Conservation (phyloP, 106 monocot species). For the Iris macrosiphon region DNA sequence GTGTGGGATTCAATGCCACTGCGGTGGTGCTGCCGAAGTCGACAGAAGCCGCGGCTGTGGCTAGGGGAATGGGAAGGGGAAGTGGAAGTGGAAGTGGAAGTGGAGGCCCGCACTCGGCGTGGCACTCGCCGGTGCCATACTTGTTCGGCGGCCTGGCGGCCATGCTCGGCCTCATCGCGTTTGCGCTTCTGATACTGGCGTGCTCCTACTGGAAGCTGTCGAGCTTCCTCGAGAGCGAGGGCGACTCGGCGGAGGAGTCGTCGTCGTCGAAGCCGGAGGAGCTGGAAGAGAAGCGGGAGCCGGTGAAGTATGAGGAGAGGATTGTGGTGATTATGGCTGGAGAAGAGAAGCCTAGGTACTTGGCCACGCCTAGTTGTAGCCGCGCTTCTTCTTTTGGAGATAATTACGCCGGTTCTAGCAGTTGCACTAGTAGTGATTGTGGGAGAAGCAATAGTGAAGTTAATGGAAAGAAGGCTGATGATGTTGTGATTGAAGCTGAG, state of each 20-base stretch:
- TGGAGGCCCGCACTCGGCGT: constrained; percentile 16
- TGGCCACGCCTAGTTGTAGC: constrained; percentile 55
- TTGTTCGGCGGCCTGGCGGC: constrained; percentile 64
- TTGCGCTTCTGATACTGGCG: constrained; percentile 60
- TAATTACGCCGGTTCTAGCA: not conserved
- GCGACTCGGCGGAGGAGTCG: not conserved
- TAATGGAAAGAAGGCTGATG: not conserved
- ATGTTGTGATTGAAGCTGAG: too few relatives aligned
- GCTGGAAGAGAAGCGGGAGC: not conserved
- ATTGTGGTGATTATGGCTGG: constrained; percentile 68
- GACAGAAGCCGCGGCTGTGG: not conserved
- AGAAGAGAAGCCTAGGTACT: constrained; percentile 51
- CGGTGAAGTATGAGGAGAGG: constrained; percentile 23
- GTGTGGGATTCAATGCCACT: constrained; percentile 14
- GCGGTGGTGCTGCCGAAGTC: not conserved
- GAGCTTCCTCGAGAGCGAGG: constrained; percentile 30
- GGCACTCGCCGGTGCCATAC: constrained; percentile 77
- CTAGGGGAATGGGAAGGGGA: not conserved
- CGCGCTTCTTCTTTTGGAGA: constrained; percentile 42
- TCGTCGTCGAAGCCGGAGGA: not conserved
- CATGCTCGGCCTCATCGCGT: constrained; percentile 64
- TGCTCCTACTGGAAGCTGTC: constrained; percentile 77
- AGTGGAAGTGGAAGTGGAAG: not conserved
- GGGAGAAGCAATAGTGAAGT: not conserved
- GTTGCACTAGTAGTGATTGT: not conserved